phyloP scores from a whole-genome alignment of 495 filamentous ascomycete species.

The Penicillium paxilli region DNA sequence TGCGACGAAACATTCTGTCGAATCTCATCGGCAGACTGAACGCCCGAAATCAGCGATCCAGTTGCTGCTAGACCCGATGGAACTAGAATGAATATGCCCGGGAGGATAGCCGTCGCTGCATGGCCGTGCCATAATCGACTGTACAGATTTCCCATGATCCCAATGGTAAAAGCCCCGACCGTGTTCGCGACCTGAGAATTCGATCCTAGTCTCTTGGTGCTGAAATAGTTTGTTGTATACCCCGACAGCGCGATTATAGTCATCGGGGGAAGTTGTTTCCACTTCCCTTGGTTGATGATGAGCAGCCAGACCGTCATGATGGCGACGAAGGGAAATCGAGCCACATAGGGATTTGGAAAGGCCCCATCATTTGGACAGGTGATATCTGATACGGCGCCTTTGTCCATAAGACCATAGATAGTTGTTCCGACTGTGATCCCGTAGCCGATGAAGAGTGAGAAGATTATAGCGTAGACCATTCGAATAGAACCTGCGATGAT shows the following conservation, averaged over 20 bases:
- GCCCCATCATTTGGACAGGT: constrained; percentile 53
- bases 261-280: constrained; percentile 86
- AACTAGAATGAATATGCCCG: constrained; percentile 89
- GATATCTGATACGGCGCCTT: constrained; percentile 66
- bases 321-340: constrained; percentile 49
- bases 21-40: constrained; percentile 75
- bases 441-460: constrained; percentile 88
- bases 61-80: constrained; percentile 80
- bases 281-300: constrained; percentile 87
- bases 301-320: constrained; percentile 60
- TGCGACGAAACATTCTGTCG: constrained; percentile 48
- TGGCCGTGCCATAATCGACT: constrained; percentile 75
- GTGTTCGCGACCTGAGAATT: constrained; percentile 82
- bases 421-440: constrained; percentile 91
- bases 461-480: constrained; percentile 92
- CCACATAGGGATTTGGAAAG: constrained; percentile 31
- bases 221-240: constrained; percentile 82
- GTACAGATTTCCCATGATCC: constrained; percentile 82
- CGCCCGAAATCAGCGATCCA: constrained; percentile 73
- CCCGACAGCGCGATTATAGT: constrained; percentile 72
- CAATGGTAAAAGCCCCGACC: constrained; percentile 78
- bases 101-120: constrained; percentile 80
- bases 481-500: constrained; percentile 90
- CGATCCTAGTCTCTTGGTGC: constrained; percentile 62
- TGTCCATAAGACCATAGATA: constrained; percentile 79